These are phyloP conservation scores for Calvatia gigantea DNA, from an alignment of 768 basidiomycete genomes.

Conservation along the genomic window DNA sequence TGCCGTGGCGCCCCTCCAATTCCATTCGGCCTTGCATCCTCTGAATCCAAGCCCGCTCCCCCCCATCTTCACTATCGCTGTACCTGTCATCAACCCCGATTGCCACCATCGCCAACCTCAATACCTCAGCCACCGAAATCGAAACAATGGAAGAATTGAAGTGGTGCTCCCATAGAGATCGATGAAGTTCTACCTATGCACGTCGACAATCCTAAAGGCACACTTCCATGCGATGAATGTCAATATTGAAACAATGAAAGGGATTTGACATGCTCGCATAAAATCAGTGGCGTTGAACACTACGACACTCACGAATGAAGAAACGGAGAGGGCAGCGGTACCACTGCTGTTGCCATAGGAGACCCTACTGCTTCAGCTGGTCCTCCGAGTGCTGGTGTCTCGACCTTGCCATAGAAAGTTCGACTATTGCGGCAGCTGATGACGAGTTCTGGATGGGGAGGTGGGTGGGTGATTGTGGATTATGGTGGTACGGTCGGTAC, in stretches of 20 bases:
- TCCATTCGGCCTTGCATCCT: constrained; percentile 38
- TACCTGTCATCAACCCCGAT: neutral
- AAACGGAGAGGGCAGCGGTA: constrained; percentile 32
- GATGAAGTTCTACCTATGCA: constrained; percentile 8
- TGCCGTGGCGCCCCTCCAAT: constrained; percentile 58
- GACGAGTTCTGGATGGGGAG: constrained; percentile 38
- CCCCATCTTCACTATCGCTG: neutral
- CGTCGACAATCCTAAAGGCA: constrained; percentile 36
- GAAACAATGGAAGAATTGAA: constrained; percentile 13
- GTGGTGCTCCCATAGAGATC: neutral
- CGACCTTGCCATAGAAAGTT: neutral
- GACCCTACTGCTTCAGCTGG: constrained; percentile 8
- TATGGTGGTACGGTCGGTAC: constrained; percentile 15
- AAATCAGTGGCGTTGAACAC: constrained; percentile 60
- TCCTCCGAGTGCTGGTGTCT: constrained; percentile 17
- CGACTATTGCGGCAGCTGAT: constrained; percentile 24
- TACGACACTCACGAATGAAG: constrained; percentile 27
- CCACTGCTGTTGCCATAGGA: constrained; percentile 24
- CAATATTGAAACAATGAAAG: constrained; percentile 73
- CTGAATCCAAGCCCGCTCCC: constrained; percentile 10
- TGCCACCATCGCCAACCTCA: neutral
- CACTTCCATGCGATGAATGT: constrained; percentile 67
- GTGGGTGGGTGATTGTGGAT: constrained; percentile 66
- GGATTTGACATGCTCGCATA: constrained; percentile 68
- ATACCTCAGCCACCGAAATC: constrained; percentile 10